These are phyloP conservation scores for Calocera cornea DNA, from an alignment of 768 basidiomycete genomes.

Conservation along the genomic window DNA sequence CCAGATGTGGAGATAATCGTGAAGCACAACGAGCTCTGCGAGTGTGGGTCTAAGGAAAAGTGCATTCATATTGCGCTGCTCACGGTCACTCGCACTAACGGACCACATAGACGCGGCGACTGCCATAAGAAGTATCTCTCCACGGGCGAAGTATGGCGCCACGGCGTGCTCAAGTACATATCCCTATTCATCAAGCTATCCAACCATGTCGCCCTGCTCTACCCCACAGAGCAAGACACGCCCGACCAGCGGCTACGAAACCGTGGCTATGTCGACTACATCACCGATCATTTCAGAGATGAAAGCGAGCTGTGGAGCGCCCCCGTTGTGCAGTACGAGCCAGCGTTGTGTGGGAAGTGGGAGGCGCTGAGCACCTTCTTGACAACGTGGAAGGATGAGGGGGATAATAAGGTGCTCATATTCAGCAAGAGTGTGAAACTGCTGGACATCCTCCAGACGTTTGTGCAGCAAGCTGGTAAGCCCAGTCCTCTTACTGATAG, in stretches of 20 bases:
- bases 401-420: constrained; percentile 74
- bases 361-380: constrained; percentile 59
- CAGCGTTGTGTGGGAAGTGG: constrained; percentile 72
- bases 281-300: constrained; percentile 51
- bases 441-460: constrained; percentile 70
- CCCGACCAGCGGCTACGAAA: constrained; percentile 43
- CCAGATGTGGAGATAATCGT: constrained; percentile 58
- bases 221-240: constrained; percentile 59
- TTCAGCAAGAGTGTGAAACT: constrained; percentile 90
- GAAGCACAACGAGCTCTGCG: constrained; percentile 54
- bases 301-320: constrained; percentile 33
- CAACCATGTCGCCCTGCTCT: constrained; percentile 75
- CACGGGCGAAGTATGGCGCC: constrained; percentile 25
- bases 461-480: constrained; percentile 46
- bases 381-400: constrained; percentile 46
- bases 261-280: background rate
- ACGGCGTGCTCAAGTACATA: constrained; percentile 56
- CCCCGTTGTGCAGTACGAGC: constrained; percentile 46
- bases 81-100: background rate
- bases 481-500: constrained; percentile 4
- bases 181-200: constrained; percentile 74
- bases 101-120: constrained; percentile 39
- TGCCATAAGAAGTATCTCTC: constrained; percentile 38
- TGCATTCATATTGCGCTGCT: constrained; percentile 24
- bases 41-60: constrained; percentile 51